phyloP scores from a whole-genome alignment of 139 green algal species.

The Tetradesmus obliquus region DNA sequence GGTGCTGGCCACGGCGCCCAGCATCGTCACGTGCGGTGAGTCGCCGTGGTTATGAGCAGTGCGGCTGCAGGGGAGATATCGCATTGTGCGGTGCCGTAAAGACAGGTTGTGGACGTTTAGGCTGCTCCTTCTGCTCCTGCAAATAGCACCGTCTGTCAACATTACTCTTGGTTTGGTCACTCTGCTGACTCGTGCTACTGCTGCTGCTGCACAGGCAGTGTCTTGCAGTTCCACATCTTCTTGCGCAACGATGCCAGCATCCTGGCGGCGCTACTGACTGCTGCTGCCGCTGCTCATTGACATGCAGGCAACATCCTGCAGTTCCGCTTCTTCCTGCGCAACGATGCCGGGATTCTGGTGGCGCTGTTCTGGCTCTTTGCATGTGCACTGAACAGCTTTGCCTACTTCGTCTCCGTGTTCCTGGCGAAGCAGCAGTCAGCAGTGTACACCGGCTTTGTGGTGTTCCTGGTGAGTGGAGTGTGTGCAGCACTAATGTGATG shows the following conservation, averaged over 20 bases:
- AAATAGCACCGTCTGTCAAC: no score
- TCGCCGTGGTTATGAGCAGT: not conserved
- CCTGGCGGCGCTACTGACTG: constrained; percentile 70
- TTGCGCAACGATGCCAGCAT: constrained; percentile 85
- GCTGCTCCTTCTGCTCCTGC: no score
- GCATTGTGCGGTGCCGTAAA: no score
- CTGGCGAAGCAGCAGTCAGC: constrained; percentile 71
- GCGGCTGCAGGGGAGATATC: no score
- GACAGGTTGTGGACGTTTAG: no score
- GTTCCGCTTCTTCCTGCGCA: constrained; percentile 86
- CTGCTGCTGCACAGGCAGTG: constrained; percentile 33
- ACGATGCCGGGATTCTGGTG: constrained; percentile 84
- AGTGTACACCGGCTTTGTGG: constrained; percentile 86
- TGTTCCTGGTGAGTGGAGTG: constrained; percentile 72
- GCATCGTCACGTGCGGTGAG: constrained; percentile 67
- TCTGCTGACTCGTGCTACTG: not conserved
- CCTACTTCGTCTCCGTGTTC: constrained; percentile 84
- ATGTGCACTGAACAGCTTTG: constrained; percentile 78
- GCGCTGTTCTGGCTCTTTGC: constrained; percentile 95
- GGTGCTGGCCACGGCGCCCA: constrained; percentile 65
- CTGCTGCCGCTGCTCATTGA: not conserved
- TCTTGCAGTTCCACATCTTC: constrained; percentile 73
- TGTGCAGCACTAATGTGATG: not conserved
- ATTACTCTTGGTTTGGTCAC: no score
- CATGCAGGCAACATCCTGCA: constrained; percentile 42